These are phyloP conservation scores for Aspergillus sergii DNA, from an alignment of 2,329 filamentous ascomycete species.

Conservation along the genomic window DNA sequence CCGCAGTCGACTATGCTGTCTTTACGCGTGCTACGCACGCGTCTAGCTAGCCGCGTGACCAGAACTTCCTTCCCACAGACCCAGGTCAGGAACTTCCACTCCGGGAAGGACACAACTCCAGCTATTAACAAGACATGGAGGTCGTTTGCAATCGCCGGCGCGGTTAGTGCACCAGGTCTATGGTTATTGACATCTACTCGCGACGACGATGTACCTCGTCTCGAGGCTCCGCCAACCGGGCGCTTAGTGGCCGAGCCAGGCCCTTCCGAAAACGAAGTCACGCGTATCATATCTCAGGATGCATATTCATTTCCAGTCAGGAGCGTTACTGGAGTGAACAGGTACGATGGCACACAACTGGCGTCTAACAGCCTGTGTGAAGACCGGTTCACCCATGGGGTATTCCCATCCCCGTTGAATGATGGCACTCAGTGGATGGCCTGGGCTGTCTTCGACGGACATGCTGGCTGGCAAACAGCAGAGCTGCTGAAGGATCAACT, in stretches of 20 bases:
- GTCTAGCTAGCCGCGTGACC: constrained; percentile 7
- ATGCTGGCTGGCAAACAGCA: constrained; percentile 32
- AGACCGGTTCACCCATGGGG: constrained; percentile 30
- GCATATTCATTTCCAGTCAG: constrained; percentile 26
- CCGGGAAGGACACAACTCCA: constrained; percentile 14
- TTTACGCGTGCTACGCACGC: constrained; percentile 4
- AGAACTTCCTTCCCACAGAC: constrained; percentile 5
- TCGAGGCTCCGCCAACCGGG: constrained; percentile 17
- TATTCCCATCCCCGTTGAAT: constrained; percentile 26
- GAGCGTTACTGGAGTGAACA: constrained; percentile 21
- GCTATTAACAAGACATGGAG: constrained; percentile 5
- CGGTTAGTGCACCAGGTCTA: constrained; percentile 19
- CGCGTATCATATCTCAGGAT: constrained; percentile 23
- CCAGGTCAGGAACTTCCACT: constrained; percentile 13
- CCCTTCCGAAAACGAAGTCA: constrained; percentile 25
- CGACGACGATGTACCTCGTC: constrained; percentile 19
- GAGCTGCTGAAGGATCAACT: constrained; percentile 27
- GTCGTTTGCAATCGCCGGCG: constrained; percentile 15
- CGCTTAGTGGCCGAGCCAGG: constrained; percentile 13
- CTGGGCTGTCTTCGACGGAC: constrained; percentile 48
- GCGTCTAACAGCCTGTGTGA: constrained; percentile 43
- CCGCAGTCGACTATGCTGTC: not conserved
- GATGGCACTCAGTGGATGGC: constrained; percentile 30
- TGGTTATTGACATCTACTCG: constrained; percentile 21
- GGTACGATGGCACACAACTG: constrained; percentile 31